A percentile compares a stretch with the other conserved stretches of the same genome.
These are phyloP conservation scores for Diaporthe capsici DNA, from an alignment of 2,329 filamentous ascomycete species.

Conservation along the genomic window DNA sequence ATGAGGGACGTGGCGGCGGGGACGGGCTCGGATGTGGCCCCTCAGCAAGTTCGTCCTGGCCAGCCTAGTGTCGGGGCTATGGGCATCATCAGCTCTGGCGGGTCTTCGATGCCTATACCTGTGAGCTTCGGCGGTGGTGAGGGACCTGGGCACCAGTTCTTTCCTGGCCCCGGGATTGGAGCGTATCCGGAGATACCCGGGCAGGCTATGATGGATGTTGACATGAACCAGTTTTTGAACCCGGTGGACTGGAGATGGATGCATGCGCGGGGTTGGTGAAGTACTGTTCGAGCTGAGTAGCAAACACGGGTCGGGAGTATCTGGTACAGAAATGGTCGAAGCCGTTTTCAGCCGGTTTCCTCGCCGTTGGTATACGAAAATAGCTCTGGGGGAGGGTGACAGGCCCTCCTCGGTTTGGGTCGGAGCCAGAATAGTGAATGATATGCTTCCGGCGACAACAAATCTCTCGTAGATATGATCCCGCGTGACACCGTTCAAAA, in stretches of 20 bases:
- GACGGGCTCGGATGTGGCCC: neutral
- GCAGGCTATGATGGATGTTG: neutral
- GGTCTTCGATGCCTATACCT: neutral
- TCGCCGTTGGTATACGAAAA: too few relatives aligned
- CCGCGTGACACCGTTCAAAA: too few relatives aligned
- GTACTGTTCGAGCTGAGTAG: too few relatives aligned
- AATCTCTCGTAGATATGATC: too few relatives aligned
- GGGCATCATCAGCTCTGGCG: neutral
- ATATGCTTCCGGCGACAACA: too few relatives aligned
- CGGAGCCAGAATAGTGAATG: too few relatives aligned
- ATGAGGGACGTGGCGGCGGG: neutral
- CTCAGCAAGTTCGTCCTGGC: neutral
- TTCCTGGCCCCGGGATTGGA: neutral
- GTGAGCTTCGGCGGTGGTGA: neutral
- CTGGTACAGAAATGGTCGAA: neutral
- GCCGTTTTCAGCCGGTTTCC: too few relatives aligned
- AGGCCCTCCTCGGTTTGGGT: too few relatives aligned
- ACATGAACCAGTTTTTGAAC: conserved; percentile 14
- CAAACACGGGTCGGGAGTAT: too few relatives aligned
- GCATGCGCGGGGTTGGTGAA: conserved; percentile 10
- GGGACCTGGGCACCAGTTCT: neutral
- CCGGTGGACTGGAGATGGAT: conserved; percentile 31
- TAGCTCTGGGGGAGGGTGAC: too few relatives aligned
- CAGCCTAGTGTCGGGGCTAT: neutral
- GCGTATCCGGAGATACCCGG: neutral